A percentile compares a stretch with the other conserved stretches of the same genome.
Evolutionary conservation across 805 yeast genomes (phyloP).

Genomic region (Metschnikowia orientalis): DNA sequence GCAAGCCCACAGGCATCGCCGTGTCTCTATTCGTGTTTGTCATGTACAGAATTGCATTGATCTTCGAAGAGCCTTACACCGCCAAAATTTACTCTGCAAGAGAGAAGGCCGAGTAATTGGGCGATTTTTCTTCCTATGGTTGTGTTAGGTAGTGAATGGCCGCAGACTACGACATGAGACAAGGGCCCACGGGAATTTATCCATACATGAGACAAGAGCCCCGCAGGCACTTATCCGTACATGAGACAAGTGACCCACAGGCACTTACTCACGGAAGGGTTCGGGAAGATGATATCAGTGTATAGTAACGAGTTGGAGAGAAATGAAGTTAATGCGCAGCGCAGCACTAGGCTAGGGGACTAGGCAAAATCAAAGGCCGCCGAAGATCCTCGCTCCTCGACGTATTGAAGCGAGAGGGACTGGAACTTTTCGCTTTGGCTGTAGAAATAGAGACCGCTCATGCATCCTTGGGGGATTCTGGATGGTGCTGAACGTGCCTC

Average conservation of each 20-base stretch:
- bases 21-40: conserved; percentile 68
- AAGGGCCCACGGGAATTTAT: too few species aligned
- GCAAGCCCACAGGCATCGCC: conserved; percentile 82
- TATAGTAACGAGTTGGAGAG: too few species aligned
- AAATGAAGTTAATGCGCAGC: too few species aligned
- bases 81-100: conserved; percentile 82
- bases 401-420: conserved; percentile 60
- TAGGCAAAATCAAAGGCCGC: conserved; percentile 24
- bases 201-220: too few species aligned
- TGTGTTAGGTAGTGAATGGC: too few species aligned
- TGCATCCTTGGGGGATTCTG: conserved; percentile 51
- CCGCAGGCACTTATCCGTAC: too few species aligned
- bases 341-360: too few species aligned
- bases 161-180: too few species aligned
- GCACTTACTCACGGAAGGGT: too few species aligned
- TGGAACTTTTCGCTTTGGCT: conserved; percentile 75
- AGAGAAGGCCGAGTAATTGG: conserved; percentile 25
- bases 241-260: too few species aligned
- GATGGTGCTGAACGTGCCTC: conserved; percentile 2
- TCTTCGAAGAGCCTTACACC: conserved; percentile 95
- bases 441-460: conserved; percentile 81
- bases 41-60: conserved; percentile 80
- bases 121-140: not conserved
- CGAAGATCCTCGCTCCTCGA: conserved; percentile 43
- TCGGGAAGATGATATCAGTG: too few species aligned